Evolutionary conservation across 2,329 filamentous ascomycete genomes (phyloP).

Genomic region (Decorospora gaudefroyi): DNA sequence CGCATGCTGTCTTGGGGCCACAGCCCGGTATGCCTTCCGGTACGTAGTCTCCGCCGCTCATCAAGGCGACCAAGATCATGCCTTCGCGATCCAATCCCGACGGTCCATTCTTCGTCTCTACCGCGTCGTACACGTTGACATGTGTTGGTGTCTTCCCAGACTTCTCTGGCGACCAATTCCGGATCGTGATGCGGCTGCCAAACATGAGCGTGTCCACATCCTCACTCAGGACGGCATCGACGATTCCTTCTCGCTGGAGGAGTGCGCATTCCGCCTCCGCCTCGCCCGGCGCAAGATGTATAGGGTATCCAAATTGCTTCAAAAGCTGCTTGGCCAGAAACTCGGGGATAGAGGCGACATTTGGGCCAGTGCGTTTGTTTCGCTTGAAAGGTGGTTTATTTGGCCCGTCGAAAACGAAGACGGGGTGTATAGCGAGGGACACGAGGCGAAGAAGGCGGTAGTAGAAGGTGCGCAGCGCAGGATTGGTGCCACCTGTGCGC

Average conservation of each 20-base stretch:
- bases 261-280: constrained; percentile 95
- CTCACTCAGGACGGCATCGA: constrained; percentile 89
- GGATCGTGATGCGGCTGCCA: constrained; percentile 76
- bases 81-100: constrained; percentile 77
- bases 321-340: constrained; percentile 83
- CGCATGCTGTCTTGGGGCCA: constrained; percentile 84
- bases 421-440: constrained; percentile 75
- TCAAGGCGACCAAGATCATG: constrained; percentile 90
- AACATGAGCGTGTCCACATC: constrained; percentile 99
- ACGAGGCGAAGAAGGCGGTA: constrained; percentile 83
- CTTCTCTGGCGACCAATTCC: constrained; percentile 80
- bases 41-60: constrained; percentile 94
- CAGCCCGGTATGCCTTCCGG: constrained; percentile 86
- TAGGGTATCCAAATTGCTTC: constrained; percentile 79
- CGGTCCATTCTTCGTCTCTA: constrained; percentile 57
- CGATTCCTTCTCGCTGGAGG: constrained; percentile 71
- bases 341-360: constrained; percentile 68
- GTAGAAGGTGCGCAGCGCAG: constrained; percentile 87
- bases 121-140: constrained; percentile 76
- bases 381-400: constrained; percentile 87
- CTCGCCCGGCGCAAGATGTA: constrained; percentile 88
- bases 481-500: constrained; percentile 74
- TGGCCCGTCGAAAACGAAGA: constrained; percentile 89
- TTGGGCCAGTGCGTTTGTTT: constrained; percentile 70
- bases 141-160: constrained; percentile 77